These are phyloP conservation scores for Malus hybrid DNA, from an alignment of 331 rosid genomes.

Conservation along the genomic window DNA sequence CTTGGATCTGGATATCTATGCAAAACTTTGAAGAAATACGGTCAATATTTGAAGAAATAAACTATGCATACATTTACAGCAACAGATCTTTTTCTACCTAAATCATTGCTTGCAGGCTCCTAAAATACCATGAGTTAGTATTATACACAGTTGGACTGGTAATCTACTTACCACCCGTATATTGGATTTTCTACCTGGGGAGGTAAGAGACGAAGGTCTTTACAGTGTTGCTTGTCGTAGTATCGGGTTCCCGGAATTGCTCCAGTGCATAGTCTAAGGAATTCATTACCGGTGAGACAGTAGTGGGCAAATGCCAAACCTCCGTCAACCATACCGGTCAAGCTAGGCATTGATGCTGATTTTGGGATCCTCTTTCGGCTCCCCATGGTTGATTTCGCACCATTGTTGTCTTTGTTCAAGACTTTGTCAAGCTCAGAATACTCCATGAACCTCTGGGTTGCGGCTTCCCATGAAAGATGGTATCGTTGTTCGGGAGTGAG, in stretches of 20 bases:
- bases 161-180: slow-evolving; percentile 68
- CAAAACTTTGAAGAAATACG: too few species aligned
- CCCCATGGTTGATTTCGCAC: slow-evolving; percentile 15
- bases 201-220: slow-evolving; percentile 77
- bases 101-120: slow-evolving; percentile 23
- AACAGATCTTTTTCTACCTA: slow-evolving; percentile 7
- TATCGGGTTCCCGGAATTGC: slow-evolving; percentile 88
- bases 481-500: slow-evolving; percentile 83
- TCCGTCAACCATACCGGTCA: slow-evolving; percentile 65
- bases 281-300: slow-evolving; percentile 83
- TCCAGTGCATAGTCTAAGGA: slow-evolving; percentile 78
- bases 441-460: slow-evolving; percentile 86
- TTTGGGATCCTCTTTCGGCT: slow-evolving; percentile 26
- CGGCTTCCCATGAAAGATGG: slow-evolving; percentile 96
- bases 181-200: slow-evolving; percentile 87
- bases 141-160: slow-evolving; percentile 16
- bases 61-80: not conserved
- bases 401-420: slow-evolving; percentile 35
- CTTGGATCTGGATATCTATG: slow-evolving; percentile 14
- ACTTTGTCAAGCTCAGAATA: slow-evolving; percentile 71
- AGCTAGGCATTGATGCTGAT: slow-evolving; percentile 55
- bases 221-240: slow-evolving; percentile 80
- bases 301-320: slow-evolving; percentile 95
- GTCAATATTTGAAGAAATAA: too few species aligned
- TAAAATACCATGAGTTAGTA: slow-evolving; percentile 21